Conservation (phyloP, 352 stramenopile genomes). For the Phytophthora sansomeana region DNA sequence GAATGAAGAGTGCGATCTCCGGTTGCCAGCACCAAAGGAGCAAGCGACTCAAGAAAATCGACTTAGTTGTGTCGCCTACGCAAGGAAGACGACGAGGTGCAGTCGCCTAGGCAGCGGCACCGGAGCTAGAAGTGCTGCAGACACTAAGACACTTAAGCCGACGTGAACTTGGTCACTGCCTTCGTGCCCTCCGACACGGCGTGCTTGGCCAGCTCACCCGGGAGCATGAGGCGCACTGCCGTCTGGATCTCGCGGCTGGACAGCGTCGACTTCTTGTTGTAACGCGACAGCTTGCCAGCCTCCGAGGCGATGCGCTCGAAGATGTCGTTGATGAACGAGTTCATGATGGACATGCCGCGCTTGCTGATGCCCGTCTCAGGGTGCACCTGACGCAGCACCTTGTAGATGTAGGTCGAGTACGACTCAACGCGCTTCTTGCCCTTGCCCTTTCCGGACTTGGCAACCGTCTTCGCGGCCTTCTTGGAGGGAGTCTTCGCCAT, state of each 20-base stretch:
- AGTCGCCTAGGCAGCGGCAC: constrained; percentile 1
- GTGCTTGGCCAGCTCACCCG: constrained; percentile 97
- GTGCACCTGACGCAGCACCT: constrained; percentile 96
- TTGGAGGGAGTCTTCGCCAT: constrained; percentile 98
- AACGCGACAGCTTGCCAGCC: constrained; percentile 95
- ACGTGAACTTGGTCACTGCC: constrained; percentile 94
- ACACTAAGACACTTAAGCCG: constrained; percentile 73
- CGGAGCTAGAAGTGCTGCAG: too few relatives aligned
- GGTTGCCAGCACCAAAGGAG: too few relatives aligned
- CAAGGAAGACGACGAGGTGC: not conserved
- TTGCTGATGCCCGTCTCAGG: constrained; percentile 97
- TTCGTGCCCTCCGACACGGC: constrained; percentile 98
- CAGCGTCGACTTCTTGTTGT: constrained; percentile 99
- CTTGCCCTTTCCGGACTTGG: constrained; percentile 84
- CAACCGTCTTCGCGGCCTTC: constrained; percentile 87
- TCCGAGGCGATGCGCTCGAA: constrained; percentile 98
- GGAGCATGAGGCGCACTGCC: constrained; percentile 95
- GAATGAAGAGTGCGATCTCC: constrained; percentile 25
- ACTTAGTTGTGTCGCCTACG: constrained; percentile 16
- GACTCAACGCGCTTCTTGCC: constrained; percentile 91
- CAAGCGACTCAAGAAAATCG: not conserved
- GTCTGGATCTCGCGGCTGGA: constrained; percentile 98
- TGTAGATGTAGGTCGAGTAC: constrained; percentile 95
- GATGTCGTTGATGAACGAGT: constrained; percentile 99
- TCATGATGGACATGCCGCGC: constrained; percentile 99